A percentile compares a stretch with the other conserved stretches of the same genome.
These are phyloP conservation scores for Pelagophyceae sp. DNA, from an alignment of 352 stramenopile genomes.

Conservation along the genomic window DNA sequence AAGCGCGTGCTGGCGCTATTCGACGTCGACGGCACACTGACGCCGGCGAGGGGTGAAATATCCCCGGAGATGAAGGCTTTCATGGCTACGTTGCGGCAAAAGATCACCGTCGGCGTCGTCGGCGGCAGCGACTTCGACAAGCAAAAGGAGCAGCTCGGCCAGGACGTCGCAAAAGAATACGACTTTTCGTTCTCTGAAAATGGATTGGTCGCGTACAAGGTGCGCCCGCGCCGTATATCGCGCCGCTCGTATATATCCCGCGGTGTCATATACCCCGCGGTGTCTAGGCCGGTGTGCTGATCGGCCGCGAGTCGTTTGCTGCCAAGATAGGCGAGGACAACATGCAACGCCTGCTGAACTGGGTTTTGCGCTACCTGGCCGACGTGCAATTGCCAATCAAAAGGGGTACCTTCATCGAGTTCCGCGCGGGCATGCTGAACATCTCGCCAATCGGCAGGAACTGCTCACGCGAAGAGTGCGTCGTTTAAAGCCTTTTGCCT, in stretches of 20 bases:
- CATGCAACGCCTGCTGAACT: conserved; percentile 95
- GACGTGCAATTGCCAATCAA: conserved; percentile 31
- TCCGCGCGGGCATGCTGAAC: conserved; percentile 98
- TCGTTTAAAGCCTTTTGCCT: no score
- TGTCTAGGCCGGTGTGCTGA: background rate
- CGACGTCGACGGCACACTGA: conserved; percentile 97
- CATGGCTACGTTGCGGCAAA: conserved; percentile 73
- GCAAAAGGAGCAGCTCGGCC: conserved; percentile 96
- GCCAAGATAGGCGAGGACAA: conserved; percentile 90
- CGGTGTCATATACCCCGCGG: background rate
- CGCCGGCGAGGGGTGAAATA: conserved; percentile 77
- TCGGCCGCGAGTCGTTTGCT: conserved; percentile 74
- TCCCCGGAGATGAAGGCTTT: conserved; percentile 82
- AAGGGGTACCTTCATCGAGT: conserved; percentile 97
- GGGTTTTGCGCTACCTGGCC: conserved; percentile 59
- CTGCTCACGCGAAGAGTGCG: conserved; percentile 93
- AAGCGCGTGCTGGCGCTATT: conserved; percentile 90
- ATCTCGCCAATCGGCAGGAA: conserved; percentile 96
- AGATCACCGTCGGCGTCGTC: conserved; percentile 94
- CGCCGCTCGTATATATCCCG: no score
- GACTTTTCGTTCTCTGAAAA: conserved; percentile 99
- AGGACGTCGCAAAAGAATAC: conserved; percentile 78
- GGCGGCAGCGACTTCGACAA: conserved; percentile 95
- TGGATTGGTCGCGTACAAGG: conserved; percentile 91
- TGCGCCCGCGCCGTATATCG: no score